Evolutionary conservation across 306 rosid genomes (phyloP).

Genomic region (Quercus mongolica): DNA sequence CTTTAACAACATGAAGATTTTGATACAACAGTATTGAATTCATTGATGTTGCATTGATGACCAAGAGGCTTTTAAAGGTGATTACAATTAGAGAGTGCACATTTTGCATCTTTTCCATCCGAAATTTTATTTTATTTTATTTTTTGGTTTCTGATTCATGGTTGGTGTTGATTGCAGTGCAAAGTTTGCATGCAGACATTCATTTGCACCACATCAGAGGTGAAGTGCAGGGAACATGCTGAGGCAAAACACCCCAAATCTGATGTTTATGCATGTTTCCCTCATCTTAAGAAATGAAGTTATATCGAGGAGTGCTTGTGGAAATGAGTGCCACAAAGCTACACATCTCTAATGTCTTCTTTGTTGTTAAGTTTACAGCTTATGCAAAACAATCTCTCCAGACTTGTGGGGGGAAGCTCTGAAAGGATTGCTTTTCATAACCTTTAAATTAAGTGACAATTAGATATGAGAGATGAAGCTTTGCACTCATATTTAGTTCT

Average conservation of each 20-base stretch:
- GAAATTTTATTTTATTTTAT: neutral
- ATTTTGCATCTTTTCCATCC: neutral
- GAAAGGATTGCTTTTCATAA: neutral
- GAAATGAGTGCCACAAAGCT: conserved; percentile 3
- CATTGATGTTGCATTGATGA: conserved; percentile 5
- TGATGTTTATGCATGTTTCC: conserved; percentile 45
- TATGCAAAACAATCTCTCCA: neutral
- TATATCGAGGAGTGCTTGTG: neutral
- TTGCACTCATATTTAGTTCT: neutral
- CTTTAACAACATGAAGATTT: conserved; percentile 1
- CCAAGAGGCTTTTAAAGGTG: neutral
- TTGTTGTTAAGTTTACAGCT: neutral
- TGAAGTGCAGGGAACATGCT: conserved; percentile 66
- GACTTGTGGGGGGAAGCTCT: neutral
- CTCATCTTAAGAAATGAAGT: conserved; percentile 48
- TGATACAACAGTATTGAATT: neutral
- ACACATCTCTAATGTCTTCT: neutral
- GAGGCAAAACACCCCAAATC: conserved; percentile 67
- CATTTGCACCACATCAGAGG: conserved; percentile 59
- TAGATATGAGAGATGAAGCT: neutral
- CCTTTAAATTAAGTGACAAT: neutral
- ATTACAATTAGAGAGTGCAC: neutral
- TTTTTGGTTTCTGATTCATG: neutral
- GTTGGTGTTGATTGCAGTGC: conserved; percentile 40
- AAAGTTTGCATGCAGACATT: conserved; percentile 72